Evolutionary conservation across 805 yeast genomes (phyloP).

Genomic region (Saccharomycopsis selenospora): DNA sequence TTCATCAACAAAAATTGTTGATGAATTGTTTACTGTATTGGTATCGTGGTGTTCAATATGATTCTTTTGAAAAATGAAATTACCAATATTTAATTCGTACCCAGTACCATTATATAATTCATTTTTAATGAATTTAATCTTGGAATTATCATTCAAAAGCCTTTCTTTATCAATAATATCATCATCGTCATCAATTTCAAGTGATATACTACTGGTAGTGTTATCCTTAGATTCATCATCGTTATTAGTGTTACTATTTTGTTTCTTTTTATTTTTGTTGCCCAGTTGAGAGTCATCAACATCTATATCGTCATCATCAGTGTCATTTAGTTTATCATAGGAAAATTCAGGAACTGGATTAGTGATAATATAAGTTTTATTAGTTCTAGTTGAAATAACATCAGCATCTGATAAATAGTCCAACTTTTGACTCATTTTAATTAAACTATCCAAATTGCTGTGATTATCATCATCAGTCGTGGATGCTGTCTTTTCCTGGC

Average conservation of each 20-base stretch:
- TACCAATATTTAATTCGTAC: conserved; percentile 34
- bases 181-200: background rate
- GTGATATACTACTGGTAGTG: background rate
- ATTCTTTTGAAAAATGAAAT: conserved; percentile 19
- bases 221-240: background rate
- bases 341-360: background rate
- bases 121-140: background rate
- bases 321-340: background rate
- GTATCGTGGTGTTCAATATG: background rate
- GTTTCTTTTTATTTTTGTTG: background rate
- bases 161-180: conserved; percentile 1
- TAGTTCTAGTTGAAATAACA: background rate
- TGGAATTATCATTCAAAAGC: background rate
- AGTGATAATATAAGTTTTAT: background rate
- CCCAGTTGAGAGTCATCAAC: background rate
- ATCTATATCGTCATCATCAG: background rate
- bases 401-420: background rate
- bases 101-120: background rate
- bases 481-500: conserved; percentile 1
- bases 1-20: background rate
- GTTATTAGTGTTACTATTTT: background rate
- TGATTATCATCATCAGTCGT: background rate
- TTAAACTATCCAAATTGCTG: background rate
- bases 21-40: background rate
- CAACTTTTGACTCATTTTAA: background rate